A percentile compares a stretch with the other conserved stretches of the same genome.
Evolutionary conservation across 176 grass and related monocot genomes (phyloP).

Genomic region (Aegilops speltoides): DNA sequence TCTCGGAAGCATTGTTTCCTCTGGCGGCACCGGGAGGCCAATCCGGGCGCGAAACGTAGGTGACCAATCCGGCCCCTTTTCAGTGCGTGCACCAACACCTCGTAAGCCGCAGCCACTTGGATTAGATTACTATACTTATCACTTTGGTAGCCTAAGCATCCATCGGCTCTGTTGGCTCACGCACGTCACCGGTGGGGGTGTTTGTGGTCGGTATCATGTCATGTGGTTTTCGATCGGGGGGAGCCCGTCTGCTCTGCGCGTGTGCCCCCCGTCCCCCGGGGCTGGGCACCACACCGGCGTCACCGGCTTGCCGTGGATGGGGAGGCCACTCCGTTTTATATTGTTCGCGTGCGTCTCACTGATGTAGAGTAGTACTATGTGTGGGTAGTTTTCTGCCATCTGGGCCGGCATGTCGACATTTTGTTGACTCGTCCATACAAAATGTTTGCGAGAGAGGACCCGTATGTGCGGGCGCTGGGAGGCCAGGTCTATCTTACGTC

Average conservation of each 20-base stretch:
- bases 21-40: background rate
- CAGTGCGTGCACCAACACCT: no score
- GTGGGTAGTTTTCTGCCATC: no score
- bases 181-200: background rate
- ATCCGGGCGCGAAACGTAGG: background rate
- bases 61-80: background rate
- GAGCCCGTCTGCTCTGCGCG: no score
- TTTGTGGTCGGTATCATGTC: background rate
- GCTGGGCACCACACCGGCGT: background rate
- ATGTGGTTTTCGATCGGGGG: slow-evolving; percentile 4
- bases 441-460: no score
- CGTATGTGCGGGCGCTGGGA: no score
- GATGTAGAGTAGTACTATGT: no score
- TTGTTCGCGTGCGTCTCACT: background rate
- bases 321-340: background rate
- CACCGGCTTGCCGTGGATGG: background rate
- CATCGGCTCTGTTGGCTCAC: background rate
- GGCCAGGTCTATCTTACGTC: no score
- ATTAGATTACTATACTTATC: background rate
- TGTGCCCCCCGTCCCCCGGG: background rate
- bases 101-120: background rate
- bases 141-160: background rate
- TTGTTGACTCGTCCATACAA: no score
- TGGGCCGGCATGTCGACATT: no score
- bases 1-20: background rate